phyloP scores from a whole-genome alignment of 139 green algal genomes.

The Coelastrella sp. region DNA sequence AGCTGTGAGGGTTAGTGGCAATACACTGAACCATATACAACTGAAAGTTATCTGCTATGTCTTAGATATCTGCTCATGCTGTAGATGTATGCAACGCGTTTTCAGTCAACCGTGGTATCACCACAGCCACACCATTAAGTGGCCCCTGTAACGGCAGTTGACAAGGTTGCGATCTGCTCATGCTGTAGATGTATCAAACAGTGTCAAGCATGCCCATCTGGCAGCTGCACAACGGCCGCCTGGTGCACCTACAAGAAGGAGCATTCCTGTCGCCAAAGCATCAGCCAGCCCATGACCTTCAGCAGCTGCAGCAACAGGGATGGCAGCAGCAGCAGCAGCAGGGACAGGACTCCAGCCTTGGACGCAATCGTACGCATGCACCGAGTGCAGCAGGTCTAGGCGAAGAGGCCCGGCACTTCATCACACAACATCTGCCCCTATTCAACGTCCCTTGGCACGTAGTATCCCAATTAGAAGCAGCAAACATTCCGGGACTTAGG shows the following conservation, averaged over 20 bases:
- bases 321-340: no score
- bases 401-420: constrained; percentile 59
- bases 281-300: background rate
- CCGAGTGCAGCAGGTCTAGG: constrained; percentile 49
- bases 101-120: no score
- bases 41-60: no score
- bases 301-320: constrained; percentile 19
- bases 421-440: constrained; percentile 66
- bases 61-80: no score
- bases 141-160: no score
- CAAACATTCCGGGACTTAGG: constrained; percentile 58
- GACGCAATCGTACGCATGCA: background rate
- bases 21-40: no score
- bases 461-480: constrained; percentile 66
- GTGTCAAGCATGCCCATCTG: constrained; percentile 62
- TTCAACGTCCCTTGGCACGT: constrained; percentile 68
- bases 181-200: constrained; percentile 67
- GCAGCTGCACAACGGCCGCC: constrained; percentile 65
- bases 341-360: no score
- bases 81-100: no score
- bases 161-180: background rate
- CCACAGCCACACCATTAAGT: no score
- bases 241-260: constrained; percentile 66
- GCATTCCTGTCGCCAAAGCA: constrained; percentile 66
- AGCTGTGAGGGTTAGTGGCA: no score